Percentiles rank a stretch among this genome's conserved stretches.
Evolutionary conservation across 441 rosid genomes (phyloP).

Genomic region (Isatis lusitanica): DNA sequence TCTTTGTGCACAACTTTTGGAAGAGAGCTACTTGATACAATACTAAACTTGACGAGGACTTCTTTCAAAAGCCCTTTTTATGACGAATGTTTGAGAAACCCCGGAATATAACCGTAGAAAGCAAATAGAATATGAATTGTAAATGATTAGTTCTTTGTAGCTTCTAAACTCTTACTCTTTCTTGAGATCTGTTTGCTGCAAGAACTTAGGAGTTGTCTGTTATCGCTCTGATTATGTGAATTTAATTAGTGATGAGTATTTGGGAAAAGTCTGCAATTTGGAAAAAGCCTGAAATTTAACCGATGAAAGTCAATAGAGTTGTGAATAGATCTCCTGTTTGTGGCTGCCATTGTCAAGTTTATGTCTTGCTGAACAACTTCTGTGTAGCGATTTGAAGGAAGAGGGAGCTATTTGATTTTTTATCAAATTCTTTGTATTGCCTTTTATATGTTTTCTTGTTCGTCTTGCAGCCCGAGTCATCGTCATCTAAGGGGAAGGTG

Average conservation of each 20-base stretch:
- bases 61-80: too few species aligned
- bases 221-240: not conserved
- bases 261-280: not conserved
- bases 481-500: constrained; percentile 80
- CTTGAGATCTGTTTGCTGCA: not conserved
- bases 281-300: not conserved
- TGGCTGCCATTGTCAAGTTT: constrained; percentile 8
- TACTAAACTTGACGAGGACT: not conserved
- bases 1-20: not conserved
- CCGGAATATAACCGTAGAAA: not conserved
- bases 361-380: not conserved
- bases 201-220: not conserved
- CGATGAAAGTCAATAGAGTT: not conserved
- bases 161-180: not conserved
- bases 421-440: not conserved
- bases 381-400: not conserved
- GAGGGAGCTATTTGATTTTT: not conserved
- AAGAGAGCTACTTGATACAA: not conserved
- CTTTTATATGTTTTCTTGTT: not conserved
- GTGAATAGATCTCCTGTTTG: constrained; percentile 8
- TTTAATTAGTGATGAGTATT: not conserved
- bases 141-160: not conserved
- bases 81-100: not conserved
- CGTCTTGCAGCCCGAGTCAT: constrained; percentile 54
- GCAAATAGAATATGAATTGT: not conserved